Evolutionary conservation across 768 basidiomycete species (phyloP), one percentile per base, ranked within the genome.

Genomic region (Panellus pusillus): DNA sequence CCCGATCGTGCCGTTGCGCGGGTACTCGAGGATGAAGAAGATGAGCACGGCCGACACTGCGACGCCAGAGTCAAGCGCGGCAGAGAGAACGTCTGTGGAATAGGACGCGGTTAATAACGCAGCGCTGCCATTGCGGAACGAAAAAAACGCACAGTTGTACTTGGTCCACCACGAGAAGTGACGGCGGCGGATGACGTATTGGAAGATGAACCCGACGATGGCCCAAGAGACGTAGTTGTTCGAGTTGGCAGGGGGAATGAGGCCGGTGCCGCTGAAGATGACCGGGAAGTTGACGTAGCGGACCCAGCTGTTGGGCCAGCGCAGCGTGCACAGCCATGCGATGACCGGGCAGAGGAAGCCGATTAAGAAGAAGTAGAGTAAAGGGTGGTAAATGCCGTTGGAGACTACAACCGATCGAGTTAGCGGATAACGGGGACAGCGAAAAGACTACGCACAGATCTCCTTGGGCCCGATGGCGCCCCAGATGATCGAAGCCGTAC

Each of bases 271-370:
- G 27, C 82, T 80, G 66, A 94, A 84, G 64, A 90, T 76, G 20
- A 96, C 87, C 14, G 94, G 93, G 28, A 93, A 78, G 74, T 95
- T 95, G 74, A 97, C 74, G 67, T 91, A 92, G 48, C 88, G 79
- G 82, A 84, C 89, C 73, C 83, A 79, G 27, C 88, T 91, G 47
- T 85, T 79, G 17, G 91, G 91, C 74, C 77, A 91, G 46, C 89
- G 83, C 54, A 83, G 84, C 13, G 89, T 85, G 55, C 90, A 86
- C 70, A 86, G 74, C 75, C 88, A 93, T 77, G 89, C 89, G 9
- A 89, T 86, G 63, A 94, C 79, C 19, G 93, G 92, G 2, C 83
- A 72, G 47, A 87, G 41, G 17, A 84, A 79, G 46, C 93, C 92
- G 59, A 91, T 68, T 52, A 84, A 74, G 80, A 93, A 90, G 74